Base-by-base conservation (phyloP, 768 basidiomycete species). In the Hebeloma cylindrosporum region DNA sequence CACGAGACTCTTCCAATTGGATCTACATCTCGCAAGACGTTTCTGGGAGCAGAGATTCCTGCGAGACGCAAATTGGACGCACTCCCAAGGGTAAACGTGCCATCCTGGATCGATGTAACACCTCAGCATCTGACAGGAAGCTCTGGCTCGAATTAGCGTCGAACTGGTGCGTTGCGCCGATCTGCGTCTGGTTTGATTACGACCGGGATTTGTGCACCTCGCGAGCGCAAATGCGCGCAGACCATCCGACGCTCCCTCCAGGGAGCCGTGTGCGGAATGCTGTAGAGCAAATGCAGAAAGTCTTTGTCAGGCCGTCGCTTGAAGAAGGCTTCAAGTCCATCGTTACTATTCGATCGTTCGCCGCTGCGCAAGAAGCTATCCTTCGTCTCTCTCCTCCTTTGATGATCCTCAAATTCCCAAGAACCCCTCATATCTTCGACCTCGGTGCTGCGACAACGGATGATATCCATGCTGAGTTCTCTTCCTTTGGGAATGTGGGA, bases 161-260 rank as follows among this genome's bases (percentile, higher is more conserved):
- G 4, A 73, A 69, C 46, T 78, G 77, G 78, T 67, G 66, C 3
- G 48, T 38, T 2, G 55, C 66, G 2, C 72, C 78, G 0, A 65
- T 79, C 6, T 77, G 74, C 53, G 62, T 82, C 14, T 76, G 69
- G 66, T 82, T 84, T 57, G 79, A 81, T 53, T 79, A 79, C 48
- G 63, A 70, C 26, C 56, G 57, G 7, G 67, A 66, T 2, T 61
- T 82, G 5, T 83, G 81, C 58, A 63, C 61, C 9, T 71, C 74
- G 8, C 68, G 81, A 7, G 80, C 80, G 4, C 80, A 83, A 58
- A 69, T 66, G 58, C 70, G 81, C 4, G 61, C 72, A 3, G 75
- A 69, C n/a, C 82, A 84, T 47, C 79, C 80, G 3, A 80, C 79
- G 6, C 67, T 83, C 3, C 74, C 74, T 2, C 79, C 80, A 3